These are phyloP conservation scores for Hericium erinaceus DNA, from an alignment of 768 basidiomycete genomes.

Conservation along the genomic window DNA sequence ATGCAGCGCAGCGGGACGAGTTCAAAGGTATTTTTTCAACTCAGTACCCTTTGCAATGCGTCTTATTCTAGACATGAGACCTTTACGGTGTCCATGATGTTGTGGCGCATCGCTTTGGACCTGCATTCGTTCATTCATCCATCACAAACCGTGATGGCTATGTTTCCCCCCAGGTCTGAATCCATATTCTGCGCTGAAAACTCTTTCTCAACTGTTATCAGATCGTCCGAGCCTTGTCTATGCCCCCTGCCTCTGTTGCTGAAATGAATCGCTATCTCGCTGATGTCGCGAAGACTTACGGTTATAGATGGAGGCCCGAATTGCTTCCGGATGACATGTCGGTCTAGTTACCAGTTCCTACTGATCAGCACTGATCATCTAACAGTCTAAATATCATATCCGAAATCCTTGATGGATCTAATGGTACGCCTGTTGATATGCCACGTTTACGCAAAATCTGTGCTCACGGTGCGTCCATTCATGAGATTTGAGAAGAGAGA, in stretches of 20 bases:
- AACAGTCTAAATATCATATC: slow-evolving; percentile 46
- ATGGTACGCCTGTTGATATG: slow-evolving; percentile 45
- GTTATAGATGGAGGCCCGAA: slow-evolving; percentile 55
- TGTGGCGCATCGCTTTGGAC: slow-evolving; percentile 47
- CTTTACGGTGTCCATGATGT: slow-evolving; percentile 44
- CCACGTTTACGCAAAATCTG: slow-evolving; percentile 46
- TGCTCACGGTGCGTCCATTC: slow-evolving; percentile 41
- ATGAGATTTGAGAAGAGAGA: too few relatives aligned
- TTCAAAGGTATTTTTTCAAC: slow-evolving; percentile 40
- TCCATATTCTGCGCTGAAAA: neutral
- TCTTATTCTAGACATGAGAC: slow-evolving; percentile 30
- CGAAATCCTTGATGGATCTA: slow-evolving; percentile 46
- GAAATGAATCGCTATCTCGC: slow-evolving; percentile 48
- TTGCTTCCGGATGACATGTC: slow-evolving; percentile 55
- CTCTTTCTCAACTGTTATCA: slow-evolving; percentile 15
- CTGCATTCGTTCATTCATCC: slow-evolving; percentile 47
- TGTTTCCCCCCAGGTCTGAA: slow-evolving; percentile 42
- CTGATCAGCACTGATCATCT: slow-evolving; percentile 3
- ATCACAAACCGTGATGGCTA: slow-evolving; percentile 38
- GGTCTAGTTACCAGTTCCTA: slow-evolving; percentile 13
- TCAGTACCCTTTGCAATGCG: neutral
- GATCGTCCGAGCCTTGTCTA: slow-evolving; percentile 43
- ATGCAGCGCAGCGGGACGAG: slow-evolving; percentile 44
- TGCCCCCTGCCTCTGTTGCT: slow-evolving; percentile 45
- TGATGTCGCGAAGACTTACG: slow-evolving; percentile 42